phyloP scores from a whole-genome alignment of 495 filamentous ascomycete genomes.

The Amphirosellinia nigrospora region DNA sequence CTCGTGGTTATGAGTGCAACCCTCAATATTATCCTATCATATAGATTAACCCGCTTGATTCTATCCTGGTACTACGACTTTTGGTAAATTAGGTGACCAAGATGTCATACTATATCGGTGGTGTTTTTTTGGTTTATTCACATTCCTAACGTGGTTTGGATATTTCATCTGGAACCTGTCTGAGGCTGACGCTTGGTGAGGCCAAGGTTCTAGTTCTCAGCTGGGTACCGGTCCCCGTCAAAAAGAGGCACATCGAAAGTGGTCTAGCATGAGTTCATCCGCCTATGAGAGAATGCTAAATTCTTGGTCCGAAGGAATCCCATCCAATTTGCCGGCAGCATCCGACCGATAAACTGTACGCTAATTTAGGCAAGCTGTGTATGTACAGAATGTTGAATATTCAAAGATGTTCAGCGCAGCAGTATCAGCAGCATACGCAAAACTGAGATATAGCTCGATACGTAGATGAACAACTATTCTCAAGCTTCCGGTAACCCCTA shows the following conservation, averaged over 20 bases:
- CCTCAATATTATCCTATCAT: background rate
- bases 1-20: background rate
- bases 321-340: background rate
- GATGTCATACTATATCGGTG: background rate
- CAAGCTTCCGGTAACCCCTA: background rate
- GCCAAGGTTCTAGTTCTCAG: constrained; percentile 11
- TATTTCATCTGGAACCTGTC: background rate
- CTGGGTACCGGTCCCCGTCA: background rate
- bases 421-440: background rate
- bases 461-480: background rate
- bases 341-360: constrained; percentile 14
- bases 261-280: background rate
- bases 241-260: background rate
- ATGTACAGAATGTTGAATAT: background rate
- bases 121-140: background rate
- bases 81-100: background rate
- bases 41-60: background rate
- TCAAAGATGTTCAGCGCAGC: background rate
- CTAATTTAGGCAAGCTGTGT: background rate
- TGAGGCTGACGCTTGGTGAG: background rate
- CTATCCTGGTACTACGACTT: background rate
- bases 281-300: background rate
- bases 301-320: background rate
- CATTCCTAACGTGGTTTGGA: constrained; percentile 21
- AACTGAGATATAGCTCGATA: background rate